Evolutionary conservation across 2,329 filamentous ascomycete genomes (phyloP), one percentile per base, ranked within the genome.

Genomic region (Calycina herbarum): DNA sequence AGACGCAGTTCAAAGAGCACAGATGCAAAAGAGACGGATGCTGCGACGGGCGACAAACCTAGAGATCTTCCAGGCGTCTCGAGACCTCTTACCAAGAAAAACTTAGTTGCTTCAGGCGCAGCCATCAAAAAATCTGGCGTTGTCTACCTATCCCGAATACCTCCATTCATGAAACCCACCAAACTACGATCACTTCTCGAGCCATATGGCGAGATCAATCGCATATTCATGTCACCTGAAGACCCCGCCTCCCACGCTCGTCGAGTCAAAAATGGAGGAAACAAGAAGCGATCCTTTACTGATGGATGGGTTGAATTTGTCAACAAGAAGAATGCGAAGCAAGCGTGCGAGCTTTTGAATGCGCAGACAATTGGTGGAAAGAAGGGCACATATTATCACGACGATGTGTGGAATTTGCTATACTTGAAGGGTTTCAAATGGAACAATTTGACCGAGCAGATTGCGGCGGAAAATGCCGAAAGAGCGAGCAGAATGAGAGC

Each of bases 271-370:
- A 84, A 83, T 61, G 92, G 93, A 61, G 92, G 92, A 66, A 95
- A 94, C 80, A 93, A 93, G 80, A 93, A 93, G 78, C 86, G 88
- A 66, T 86, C 86, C n/a, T 95, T 88, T 78, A 89, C 87, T 3
- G 93, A 96, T 77, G 93, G 92, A 57, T 96, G 92, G 92, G 87
- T 95, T 33, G 93, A 96, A 77, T 96, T 94, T 73, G 77, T 87
- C 42, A 83, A 84, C 68, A 95, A 95, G 78, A 83, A 84, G 69
- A 88, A 94, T 68, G 92, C 92, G 42, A 93, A 94, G 76, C 81
- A 85, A n/a, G 89, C 86, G 0, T 91, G 88, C 60, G 89, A 92
- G 70, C 83, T 90, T 31, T 81, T 96, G 60, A 96, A 96, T 75
- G 89, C 90, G 54, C 86, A 85, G 68, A 91, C 85, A 13, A 91